Evolutionary conservation across 2,329 filamentous ascomycete species (phyloP).

Genomic region (Lasiodiplodia gonubiensis): DNA sequence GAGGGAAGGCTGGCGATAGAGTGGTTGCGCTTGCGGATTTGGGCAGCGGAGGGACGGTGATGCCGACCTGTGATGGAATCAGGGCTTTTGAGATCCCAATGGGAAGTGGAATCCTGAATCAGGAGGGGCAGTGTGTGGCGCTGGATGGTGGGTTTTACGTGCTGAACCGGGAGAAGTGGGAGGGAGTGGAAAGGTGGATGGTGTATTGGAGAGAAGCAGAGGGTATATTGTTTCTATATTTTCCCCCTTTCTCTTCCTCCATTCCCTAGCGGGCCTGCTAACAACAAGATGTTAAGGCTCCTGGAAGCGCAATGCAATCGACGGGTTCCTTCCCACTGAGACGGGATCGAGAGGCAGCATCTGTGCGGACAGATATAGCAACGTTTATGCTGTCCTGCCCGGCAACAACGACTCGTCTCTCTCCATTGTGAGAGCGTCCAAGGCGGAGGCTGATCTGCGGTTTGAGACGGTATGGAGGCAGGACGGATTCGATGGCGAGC

Average conservation of each 20-base stretch:
- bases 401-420: slow-evolving; percentile 15
- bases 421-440: background rate
- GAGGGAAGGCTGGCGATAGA: slow-evolving; percentile 34
- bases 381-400: background rate
- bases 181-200: slow-evolving; percentile 3
- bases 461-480: slow-evolving; percentile 16
- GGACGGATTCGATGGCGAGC: slow-evolving; percentile 15
- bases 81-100: slow-evolving; percentile 54
- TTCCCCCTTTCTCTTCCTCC: background rate
- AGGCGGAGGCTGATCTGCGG: background rate
- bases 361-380: background rate
- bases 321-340: slow-evolving; percentile 2
- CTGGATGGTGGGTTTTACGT: slow-evolving; percentile 55
- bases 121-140: slow-evolving; percentile 58
- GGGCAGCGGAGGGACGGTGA: background rate
- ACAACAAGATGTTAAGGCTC: too few species aligned
- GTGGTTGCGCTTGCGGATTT: slow-evolving; percentile 45
- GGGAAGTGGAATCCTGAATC: slow-evolving; percentile 56
- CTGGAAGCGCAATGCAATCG: slow-evolving; percentile 9
- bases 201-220: slow-evolving; percentile 4
- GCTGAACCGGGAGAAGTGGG: slow-evolving; percentile 52
- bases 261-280: too few species aligned
- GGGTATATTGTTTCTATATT: background rate
- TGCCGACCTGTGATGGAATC: slow-evolving; percentile 50
- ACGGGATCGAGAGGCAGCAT: slow-evolving; percentile 10